Conservation (phyloP, 192 early-diverging fungal species). For the Linnemannia hyalina region DNA sequence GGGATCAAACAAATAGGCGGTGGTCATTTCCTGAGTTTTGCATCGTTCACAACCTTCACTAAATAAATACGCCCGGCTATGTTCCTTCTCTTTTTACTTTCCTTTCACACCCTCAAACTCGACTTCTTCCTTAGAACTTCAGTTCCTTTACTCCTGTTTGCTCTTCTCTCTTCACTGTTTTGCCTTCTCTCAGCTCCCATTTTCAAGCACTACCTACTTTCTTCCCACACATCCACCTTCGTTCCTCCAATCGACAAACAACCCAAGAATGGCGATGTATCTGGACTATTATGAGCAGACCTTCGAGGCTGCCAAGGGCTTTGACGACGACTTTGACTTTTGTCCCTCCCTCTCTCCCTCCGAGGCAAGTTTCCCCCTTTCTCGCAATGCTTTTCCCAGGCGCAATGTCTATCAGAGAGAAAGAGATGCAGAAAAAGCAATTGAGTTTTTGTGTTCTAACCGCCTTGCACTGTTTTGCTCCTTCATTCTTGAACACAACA, state of each 20-base stretch:
- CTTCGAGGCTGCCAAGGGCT: constrained; percentile 39
- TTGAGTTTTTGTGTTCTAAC: not conserved
- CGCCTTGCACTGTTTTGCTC: not conserved
- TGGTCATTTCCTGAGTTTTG: not conserved
- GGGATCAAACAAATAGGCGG: too few relatives aligned
- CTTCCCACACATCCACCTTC: not conserved
- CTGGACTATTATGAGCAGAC: constrained; percentile 21
- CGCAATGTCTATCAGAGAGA: too few relatives aligned
- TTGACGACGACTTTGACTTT: constrained; percentile 53
- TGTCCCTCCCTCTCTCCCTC: constrained; percentile 33
- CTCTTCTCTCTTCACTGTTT: not conserved
- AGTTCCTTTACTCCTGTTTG: not conserved
- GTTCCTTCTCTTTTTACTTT: not conserved
- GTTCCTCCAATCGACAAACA: not conserved
- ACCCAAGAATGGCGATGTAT: constrained; percentile 3
- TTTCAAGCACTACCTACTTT: not conserved
- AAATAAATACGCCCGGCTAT: not conserved
- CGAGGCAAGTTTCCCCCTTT: constrained; percentile 19
- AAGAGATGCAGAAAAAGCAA: not conserved
- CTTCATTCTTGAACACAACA: not conserved
- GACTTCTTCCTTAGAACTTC: not conserved
- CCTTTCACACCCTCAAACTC: not conserved
- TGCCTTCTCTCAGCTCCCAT: too few relatives aligned
- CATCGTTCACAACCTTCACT: not conserved
- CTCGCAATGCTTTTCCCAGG: not conserved